phyloP scores from a whole-genome alignment of 2,329 filamentous ascomycete genomes.

The Graphium sp. region DNA sequence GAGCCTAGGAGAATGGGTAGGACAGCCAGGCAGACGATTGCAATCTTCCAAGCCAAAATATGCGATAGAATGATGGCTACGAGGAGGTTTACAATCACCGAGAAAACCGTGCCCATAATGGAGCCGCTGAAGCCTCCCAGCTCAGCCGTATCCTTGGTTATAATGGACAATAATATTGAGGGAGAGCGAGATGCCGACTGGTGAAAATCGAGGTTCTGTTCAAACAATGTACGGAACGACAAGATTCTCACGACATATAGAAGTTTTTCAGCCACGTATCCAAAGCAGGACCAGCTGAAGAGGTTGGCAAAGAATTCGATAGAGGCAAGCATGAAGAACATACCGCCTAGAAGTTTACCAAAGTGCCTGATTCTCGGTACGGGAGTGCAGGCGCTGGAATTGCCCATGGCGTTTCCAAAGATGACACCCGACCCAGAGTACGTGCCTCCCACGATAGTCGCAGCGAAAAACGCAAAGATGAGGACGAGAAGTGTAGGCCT shows the following conservation, averaged over 20 bases:
- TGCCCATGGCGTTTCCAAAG: slow-evolving; percentile 22
- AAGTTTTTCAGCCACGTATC: slow-evolving; percentile 39
- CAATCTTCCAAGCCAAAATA: slow-evolving; percentile 61
- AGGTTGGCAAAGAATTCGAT: slow-evolving; percentile 34
- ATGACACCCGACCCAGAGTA: slow-evolving; percentile 37
- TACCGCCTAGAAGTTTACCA: slow-evolving; percentile 31
- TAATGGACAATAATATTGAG: slow-evolving; percentile 43
- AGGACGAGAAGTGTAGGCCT: slow-evolving; percentile 21
- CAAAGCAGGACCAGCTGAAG: slow-evolving; percentile 33
- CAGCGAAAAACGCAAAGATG: slow-evolving; percentile 21
- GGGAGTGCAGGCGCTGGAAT: slow-evolving; percentile 27
- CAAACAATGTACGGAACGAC: slow-evolving; percentile 46
- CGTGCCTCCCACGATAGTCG: slow-evolving; percentile 36
- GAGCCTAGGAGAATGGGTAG: slow-evolving; percentile 53
- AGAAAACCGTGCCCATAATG: slow-evolving; percentile 52
- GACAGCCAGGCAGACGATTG: slow-evolving; percentile 51
- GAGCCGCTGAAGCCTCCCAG: slow-evolving; percentile 54
- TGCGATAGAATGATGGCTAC: slow-evolving; percentile 52
- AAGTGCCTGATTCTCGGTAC: slow-evolving; percentile 17
- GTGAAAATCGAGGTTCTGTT: slow-evolving; percentile 56
- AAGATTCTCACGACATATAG: slow-evolving; percentile 46
- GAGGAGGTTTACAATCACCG: slow-evolving; percentile 50
- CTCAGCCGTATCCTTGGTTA: slow-evolving; percentile 52
- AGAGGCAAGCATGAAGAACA: slow-evolving; percentile 36
- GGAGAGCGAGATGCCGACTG: slow-evolving; percentile 47